A percentile compares a stretch with the other conserved stretches of the same genome.
phyloP scores from a whole-genome alignment of 805 yeast genomes.

The Starmerella asiatica region DNA sequence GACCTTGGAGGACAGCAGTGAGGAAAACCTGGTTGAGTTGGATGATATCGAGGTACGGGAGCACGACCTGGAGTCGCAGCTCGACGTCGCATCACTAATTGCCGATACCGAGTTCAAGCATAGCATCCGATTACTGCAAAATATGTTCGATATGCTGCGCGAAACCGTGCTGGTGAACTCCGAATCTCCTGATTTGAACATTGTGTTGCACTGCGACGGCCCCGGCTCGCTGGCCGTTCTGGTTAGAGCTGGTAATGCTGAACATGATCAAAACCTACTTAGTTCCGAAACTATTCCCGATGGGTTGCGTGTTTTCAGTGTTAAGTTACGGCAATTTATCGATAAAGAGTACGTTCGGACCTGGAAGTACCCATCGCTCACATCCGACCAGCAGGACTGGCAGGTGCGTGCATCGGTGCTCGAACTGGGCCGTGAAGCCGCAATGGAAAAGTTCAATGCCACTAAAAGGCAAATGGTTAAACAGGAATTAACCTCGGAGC shows the following conservation, averaged over 20 bases:
- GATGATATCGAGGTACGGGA: slow-evolving; percentile 10
- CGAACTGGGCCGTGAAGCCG: slow-evolving; percentile 1
- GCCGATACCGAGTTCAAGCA: slow-evolving; percentile 58
- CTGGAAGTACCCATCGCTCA: slow-evolving; percentile 22
- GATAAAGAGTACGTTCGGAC: slow-evolving; percentile 19
- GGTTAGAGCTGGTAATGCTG: slow-evolving; percentile 10
- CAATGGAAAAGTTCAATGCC: slow-evolving; percentile 19
- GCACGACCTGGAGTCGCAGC: slow-evolving; percentile 19
- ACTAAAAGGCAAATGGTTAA: slow-evolving; percentile 21
- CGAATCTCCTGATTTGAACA: slow-evolving; percentile 12
- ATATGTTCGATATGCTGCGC: slow-evolving; percentile 32
- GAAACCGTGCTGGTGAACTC: slow-evolving; percentile 13
- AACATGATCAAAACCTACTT: background rate
- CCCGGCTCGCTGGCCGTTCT: slow-evolving; percentile 22
- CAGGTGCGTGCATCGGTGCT: slow-evolving; percentile 23
- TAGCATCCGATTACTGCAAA: slow-evolving; percentile 42
- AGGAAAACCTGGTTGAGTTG: background rate
- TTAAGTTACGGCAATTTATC: slow-evolving; percentile 16
- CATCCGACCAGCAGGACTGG: slow-evolving; percentile 28
- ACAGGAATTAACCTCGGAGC: slow-evolving; percentile 23
- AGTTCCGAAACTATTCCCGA: background rate
- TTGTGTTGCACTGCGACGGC: slow-evolving; percentile 18
- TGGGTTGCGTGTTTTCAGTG: slow-evolving; percentile 17
- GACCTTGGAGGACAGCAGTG: slow-evolving; percentile 1
- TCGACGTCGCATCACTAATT: slow-evolving; percentile 32